Evolutionary conservation across 805 yeast genomes (phyloP), one percentile per base, ranked within the genome.

Genomic region (Barnettozyma vustinii): DNA sequence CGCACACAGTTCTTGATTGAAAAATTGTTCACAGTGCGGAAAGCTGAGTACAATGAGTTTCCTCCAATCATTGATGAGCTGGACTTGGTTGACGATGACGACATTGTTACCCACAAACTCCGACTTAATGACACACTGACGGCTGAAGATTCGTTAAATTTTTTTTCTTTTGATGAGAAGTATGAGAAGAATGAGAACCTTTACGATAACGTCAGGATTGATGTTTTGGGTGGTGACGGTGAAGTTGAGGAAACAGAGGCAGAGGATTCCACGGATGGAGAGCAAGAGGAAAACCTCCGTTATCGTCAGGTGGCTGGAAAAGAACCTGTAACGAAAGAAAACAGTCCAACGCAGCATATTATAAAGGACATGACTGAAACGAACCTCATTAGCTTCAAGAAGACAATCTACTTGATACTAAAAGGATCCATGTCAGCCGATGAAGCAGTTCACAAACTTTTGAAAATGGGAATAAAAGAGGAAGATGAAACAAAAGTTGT

Each of bases 371-470:
- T 84, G 72, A 86, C 96, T 0, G 84, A 84, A 42, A 67, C 82
- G 0, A 79, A 79, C 23, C 65, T 82, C 27, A 70, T 81, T 2
- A 80, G 81, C 45, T 80, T 81, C 56, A 88, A 88, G 56, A 88
- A 88, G 57, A 77, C 77, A 1, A 84, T 92, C 2, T 92, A 92
- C 58, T 68, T 91, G 26, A 84, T 92, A 0, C 70, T 94, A 9
- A 89, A 87, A 84, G 88, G 97, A 20, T 82, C 96, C 51, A 79
- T 92, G 83, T 83, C 95, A 0, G 81, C 91, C 5, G 96, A 88
- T 56, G 99, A 94, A 70, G 92, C 96, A 0, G 90, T 88, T 1
- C 98, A 91, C 64, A 91, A 91, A 63, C 67, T 94, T 6, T 56
- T 87, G 37, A 78, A 76, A 58, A 58, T 87, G 12, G 58, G 72